Evolutionary conservation across 148 eudicot genomes (phyloP).

Genomic region (Drosera capensis): DNA sequence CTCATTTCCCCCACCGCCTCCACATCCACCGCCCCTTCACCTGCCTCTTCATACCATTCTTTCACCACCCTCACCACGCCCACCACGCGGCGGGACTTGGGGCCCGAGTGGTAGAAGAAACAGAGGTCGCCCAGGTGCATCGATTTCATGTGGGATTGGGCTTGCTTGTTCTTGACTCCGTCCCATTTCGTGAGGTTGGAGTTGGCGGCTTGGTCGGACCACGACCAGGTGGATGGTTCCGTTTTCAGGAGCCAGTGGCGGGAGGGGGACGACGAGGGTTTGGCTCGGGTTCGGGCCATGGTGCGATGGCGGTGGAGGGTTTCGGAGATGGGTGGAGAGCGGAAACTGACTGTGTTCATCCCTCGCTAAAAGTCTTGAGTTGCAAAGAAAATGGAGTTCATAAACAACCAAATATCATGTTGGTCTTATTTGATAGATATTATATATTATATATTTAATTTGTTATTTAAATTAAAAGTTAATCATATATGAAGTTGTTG

Average conservation of each 20-base stretch:
- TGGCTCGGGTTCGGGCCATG: background rate
- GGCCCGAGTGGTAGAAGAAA: constrained; percentile 86
- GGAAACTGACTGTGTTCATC: no score
- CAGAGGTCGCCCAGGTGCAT: constrained; percentile 57
- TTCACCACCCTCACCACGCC: constrained; percentile 66
- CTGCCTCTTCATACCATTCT: constrained; percentile 47
- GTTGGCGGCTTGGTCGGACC: constrained; percentile 75
- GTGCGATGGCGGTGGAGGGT: no score
- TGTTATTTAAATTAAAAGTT: no score
- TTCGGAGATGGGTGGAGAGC: no score
- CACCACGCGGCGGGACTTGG: constrained; percentile 45
- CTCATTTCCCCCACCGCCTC: constrained; percentile 70
- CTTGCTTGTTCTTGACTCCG: constrained; percentile 85
- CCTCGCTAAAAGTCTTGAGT: no score
- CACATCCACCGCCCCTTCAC: constrained; percentile 57
- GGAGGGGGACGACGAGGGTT: background rate
- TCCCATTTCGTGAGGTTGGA: constrained; percentile 67
- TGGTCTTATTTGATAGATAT: no score
- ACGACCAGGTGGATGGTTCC: constrained; percentile 82
- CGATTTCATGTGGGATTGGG: constrained; percentile 59
- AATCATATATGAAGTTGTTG: no score
- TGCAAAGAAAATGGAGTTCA: no score
- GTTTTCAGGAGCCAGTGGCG: constrained; percentile 79
- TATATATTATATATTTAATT: no score
- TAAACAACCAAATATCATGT: no score